Evolutionary conservation across 495 filamentous ascomycete genomes (phyloP).

Genomic region (Beverwykella pulmonaria): DNA sequence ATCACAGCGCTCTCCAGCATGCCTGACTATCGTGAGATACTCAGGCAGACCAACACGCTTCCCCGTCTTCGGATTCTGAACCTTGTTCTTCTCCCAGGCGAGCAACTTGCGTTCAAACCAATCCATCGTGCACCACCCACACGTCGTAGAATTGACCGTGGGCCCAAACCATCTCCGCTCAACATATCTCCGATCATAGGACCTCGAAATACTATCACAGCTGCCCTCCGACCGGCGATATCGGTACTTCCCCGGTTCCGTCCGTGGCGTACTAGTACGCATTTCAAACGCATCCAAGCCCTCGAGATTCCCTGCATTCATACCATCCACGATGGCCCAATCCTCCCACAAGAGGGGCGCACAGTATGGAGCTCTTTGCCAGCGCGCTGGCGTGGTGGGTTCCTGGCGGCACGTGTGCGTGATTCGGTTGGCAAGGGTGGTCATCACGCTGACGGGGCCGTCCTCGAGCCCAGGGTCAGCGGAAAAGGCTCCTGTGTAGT

Average conservation of each 20-base stretch:
- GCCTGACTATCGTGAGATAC: constrained; percentile 2
- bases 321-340: constrained; percentile 27
- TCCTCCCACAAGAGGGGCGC: constrained; percentile 6
- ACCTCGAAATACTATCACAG: background rate
- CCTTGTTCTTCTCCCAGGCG: constrained; percentile 9
- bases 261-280: background rate
- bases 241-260: background rate
- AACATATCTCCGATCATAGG: background rate
- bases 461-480: constrained; percentile 22
- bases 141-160: constrained; percentile 6
- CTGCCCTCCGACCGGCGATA: background rate
- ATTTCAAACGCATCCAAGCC: constrained; percentile 13
- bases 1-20: constrained; percentile 16
- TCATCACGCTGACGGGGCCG: constrained; percentile 12
- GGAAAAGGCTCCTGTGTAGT: constrained; percentile 16
- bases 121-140: constrained; percentile 20
- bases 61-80: constrained; percentile 15
- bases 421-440: constrained; percentile 12
- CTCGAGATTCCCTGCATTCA: constrained; percentile 25
- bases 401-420: constrained; percentile 11
- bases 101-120: constrained; percentile 28
- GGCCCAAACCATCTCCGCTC: constrained; percentile 1
- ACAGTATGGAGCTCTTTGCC: background rate
- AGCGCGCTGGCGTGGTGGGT: background rate
- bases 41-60: constrained; percentile 2